These are phyloP conservation scores for Stemphylium lycopersici DNA, from an alignment of 2,329 filamentous ascomycete genomes.

Conservation along the genomic window DNA sequence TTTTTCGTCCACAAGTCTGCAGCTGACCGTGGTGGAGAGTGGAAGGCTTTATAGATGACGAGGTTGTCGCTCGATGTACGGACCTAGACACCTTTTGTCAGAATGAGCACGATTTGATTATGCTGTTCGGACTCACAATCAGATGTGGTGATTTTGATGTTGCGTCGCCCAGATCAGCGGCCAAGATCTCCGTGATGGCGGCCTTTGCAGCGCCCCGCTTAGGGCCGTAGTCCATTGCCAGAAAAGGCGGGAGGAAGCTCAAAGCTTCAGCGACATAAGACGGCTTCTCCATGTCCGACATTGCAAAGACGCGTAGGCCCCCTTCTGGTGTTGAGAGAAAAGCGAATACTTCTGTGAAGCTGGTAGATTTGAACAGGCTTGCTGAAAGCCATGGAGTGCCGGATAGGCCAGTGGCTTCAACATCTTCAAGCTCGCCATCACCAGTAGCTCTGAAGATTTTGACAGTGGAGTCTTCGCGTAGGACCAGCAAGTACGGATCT, in stretches of 20 bases:
- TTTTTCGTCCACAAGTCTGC: slow-evolving; percentile 58
- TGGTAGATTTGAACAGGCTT: slow-evolving; percentile 76
- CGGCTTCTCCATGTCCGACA: slow-evolving; percentile 74
- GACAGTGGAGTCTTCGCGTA: slow-evolving; percentile 82
- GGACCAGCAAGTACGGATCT: slow-evolving; percentile 82
- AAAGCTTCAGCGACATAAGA: slow-evolving; percentile 79
- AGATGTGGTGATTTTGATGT: slow-evolving; percentile 76
- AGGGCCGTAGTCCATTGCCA: slow-evolving; percentile 73
- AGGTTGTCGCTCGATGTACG: slow-evolving; percentile 82
- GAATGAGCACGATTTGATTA: neutral
- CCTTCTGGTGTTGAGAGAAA: slow-evolving; percentile 80
- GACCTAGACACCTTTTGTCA: slow-evolving; percentile 56
- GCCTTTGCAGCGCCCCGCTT: slow-evolving; percentile 76
- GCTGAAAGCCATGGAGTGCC: slow-evolving; percentile 80
- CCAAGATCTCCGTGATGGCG: slow-evolving; percentile 75
- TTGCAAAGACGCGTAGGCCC: slow-evolving; percentile 75
- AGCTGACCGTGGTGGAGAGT: slow-evolving; percentile 51
- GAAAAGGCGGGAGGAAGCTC: slow-evolving; percentile 74
- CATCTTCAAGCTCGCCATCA: slow-evolving; percentile 83
- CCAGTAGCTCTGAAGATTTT: slow-evolving; percentile 80
- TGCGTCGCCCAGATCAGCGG: slow-evolving; percentile 83
- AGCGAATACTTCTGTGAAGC: slow-evolving; percentile 65
- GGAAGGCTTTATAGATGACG: slow-evolving; percentile 83
- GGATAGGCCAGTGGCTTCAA: slow-evolving; percentile 67
- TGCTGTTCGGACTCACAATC: slow-evolving; percentile 64